Evolutionary conservation across 2,329 filamentous ascomycete genomes (phyloP).

Genomic region (Metarhizium anisopliae): DNA sequence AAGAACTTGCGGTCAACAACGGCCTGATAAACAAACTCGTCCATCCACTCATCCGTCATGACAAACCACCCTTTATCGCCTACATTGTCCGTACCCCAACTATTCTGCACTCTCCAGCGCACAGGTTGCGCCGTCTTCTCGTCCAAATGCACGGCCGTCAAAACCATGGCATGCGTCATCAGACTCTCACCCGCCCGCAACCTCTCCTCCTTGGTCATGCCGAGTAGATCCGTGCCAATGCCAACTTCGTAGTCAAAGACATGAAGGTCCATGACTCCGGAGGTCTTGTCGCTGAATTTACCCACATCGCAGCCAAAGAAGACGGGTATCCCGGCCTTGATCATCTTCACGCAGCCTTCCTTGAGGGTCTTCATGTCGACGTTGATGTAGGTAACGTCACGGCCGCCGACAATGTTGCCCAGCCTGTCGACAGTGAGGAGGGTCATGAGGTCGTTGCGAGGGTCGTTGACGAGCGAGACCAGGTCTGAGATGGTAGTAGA

Average conservation of each 20-base stretch:
- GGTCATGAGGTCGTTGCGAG: constrained; percentile 63
- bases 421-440: constrained; percentile 70
- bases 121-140: constrained; percentile 51
- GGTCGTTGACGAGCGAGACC: constrained; percentile 80
- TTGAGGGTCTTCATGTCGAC: constrained; percentile 68
- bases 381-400: constrained; percentile 73
- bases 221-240: constrained; percentile 68
- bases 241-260: constrained; percentile 74
- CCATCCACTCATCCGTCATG: constrained; percentile 76
- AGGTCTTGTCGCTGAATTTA: constrained; percentile 59
- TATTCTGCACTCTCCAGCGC: constrained; percentile 82
- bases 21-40: constrained; percentile 77
- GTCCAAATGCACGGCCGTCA: constrained; percentile 77
- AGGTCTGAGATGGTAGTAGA: constrained; percentile 55
- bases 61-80: constrained; percentile 82
- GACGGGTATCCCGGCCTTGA: constrained; percentile 67
- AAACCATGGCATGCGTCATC: constrained; percentile 91
- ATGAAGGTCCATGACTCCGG: constrained; percentile 72
- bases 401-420: constrained; percentile 72
- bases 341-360: constrained; percentile 63
- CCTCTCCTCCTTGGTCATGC: constrained; percentile 67
- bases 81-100: constrained; percentile 56
- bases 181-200: constrained; percentile 64
- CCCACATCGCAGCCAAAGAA: constrained; percentile 89
- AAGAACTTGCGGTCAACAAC: constrained; percentile 69